Evolutionary conservation across 345 rosid species (phyloP).

Genomic region (Salix caprea): DNA sequence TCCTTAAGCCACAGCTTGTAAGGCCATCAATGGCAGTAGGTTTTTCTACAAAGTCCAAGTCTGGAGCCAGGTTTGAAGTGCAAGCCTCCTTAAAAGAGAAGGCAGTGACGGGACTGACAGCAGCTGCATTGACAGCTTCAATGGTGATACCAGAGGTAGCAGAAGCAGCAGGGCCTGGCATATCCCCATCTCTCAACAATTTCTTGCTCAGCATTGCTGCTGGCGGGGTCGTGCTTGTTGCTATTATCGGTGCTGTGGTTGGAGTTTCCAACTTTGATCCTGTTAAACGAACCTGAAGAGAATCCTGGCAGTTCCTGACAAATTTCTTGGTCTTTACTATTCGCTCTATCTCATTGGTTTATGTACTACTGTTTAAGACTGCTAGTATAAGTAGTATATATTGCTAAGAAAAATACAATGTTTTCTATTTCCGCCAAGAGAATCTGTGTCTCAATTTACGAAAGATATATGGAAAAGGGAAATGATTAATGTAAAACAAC

Average conservation of each 20-base stretch:
- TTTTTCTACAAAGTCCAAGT: neutral
- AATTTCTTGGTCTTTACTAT: constrained; percentile 5
- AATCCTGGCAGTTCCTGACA: neutral
- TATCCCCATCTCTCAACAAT: constrained; percentile 38
- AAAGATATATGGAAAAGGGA: neutral
- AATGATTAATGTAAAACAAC: neutral
- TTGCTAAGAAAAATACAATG: neutral
- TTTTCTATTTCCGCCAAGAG: neutral
- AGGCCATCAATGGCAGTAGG: constrained; percentile 1
- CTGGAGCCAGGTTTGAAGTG: neutral
- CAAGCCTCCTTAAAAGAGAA: constrained; percentile 19
- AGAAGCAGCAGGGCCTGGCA: constrained; percentile 21
- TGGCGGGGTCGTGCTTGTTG: constrained; percentile 34
- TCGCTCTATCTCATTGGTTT: neutral
- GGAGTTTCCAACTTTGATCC: constrained; percentile 44
- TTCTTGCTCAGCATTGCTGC: constrained; percentile 47
- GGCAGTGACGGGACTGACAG: constrained; percentile 16
- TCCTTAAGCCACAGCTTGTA: neutral
- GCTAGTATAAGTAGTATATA: neutral
- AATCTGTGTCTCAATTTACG: neutral
- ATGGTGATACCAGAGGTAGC: constrained; percentile 24
- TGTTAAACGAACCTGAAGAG: constrained; percentile 29
- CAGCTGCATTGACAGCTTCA: constrained; percentile 22
- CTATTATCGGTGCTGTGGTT: constrained; percentile 31
- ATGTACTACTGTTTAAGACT: neutral